Percentiles rank a stretch among this genome's conserved stretches.
phyloP scores from a whole-genome alignment of 306 rosid species.

The Geum urbanum region DNA sequence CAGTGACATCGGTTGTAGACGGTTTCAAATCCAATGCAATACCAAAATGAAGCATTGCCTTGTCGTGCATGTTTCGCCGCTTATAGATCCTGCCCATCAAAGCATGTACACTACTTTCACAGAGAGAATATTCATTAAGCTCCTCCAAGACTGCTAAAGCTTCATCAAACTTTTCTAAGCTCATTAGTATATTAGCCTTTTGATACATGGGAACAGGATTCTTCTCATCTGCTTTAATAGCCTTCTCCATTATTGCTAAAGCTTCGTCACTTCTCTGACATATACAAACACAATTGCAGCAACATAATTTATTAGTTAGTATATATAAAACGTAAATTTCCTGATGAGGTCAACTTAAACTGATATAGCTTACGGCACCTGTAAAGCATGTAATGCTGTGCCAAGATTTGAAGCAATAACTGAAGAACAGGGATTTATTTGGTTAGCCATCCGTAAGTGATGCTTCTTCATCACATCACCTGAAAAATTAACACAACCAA shows the following conservation, averaged over 20 bases:
- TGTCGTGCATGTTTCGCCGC: constrained; percentile 79
- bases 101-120: constrained; percentile 92
- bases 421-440: constrained; percentile 81
- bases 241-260: constrained; percentile 80
- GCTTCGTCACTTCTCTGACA: constrained; percentile 85
- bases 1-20: constrained; percentile 86
- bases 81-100: constrained; percentile 92
- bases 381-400: constrained; percentile 71
- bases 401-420: constrained; percentile 94
- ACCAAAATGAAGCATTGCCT: constrained; percentile 92
- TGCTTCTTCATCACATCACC: too few relatives aligned
- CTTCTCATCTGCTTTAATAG: constrained; percentile 86
- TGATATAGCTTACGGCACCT: constrained; percentile 50
- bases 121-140: constrained; percentile 85
- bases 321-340: constrained; percentile 8
- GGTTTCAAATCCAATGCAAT: constrained; percentile 96
- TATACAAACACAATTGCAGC: constrained; percentile 24
- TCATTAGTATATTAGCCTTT: constrained; percentile 83
- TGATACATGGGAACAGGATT: constrained; percentile 99
- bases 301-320: not conserved
- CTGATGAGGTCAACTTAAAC: constrained; percentile 18
- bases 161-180: constrained; percentile 69
- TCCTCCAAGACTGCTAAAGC: constrained; percentile 85
- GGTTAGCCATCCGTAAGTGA: constrained; percentile 85
- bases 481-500: too few relatives aligned